Evolutionary conservation across 352 stramenopile species (phyloP).

Genomic region (Globisporangium cederbergense): DNA sequence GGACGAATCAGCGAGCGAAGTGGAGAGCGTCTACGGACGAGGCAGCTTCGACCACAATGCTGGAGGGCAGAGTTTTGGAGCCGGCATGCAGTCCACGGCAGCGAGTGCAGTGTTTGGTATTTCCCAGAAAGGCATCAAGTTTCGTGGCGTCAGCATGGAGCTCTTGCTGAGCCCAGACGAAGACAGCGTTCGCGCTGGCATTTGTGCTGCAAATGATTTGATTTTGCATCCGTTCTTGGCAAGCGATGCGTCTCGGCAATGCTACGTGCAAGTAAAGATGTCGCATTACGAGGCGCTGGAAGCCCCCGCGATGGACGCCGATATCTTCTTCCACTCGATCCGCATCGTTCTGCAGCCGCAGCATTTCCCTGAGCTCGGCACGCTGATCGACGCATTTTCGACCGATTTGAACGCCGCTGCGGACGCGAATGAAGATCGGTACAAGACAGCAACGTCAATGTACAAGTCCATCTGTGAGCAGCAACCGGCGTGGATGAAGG

Average conservation of each 20-base stretch:
- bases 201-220: constrained; percentile 34
- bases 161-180: constrained; percentile 64
- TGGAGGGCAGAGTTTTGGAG: constrained; percentile 28
- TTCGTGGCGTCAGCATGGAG: constrained; percentile 79
- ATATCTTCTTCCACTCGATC: constrained; percentile 84
- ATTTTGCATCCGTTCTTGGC: constrained; percentile 64
- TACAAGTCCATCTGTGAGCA: constrained; percentile 77
- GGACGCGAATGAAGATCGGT: constrained; percentile 21
- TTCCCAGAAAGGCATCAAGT: constrained; percentile 83
- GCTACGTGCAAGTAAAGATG: constrained; percentile 82
- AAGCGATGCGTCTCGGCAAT: constrained; percentile 59
- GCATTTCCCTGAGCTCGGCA: constrained; percentile 72
- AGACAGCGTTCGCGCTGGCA: constrained; percentile 22
- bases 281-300: constrained; percentile 76
- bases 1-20: constrained; percentile 76
- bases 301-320: constrained; percentile 65
- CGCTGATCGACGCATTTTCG: constrained; percentile 65
- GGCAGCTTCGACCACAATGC: constrained; percentile 35
- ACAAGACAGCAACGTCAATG: constrained; percentile 41
- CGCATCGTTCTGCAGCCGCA: constrained; percentile 75
- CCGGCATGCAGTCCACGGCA: constrained; percentile 71
- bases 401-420: constrained; percentile 12
- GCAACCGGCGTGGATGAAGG: constrained; percentile 50
- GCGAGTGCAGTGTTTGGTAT: constrained; percentile 80
- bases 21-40: constrained; percentile 66